Conservation (phyloP, 768 basidiomycete species). For the Suillus alpinus region DNA sequence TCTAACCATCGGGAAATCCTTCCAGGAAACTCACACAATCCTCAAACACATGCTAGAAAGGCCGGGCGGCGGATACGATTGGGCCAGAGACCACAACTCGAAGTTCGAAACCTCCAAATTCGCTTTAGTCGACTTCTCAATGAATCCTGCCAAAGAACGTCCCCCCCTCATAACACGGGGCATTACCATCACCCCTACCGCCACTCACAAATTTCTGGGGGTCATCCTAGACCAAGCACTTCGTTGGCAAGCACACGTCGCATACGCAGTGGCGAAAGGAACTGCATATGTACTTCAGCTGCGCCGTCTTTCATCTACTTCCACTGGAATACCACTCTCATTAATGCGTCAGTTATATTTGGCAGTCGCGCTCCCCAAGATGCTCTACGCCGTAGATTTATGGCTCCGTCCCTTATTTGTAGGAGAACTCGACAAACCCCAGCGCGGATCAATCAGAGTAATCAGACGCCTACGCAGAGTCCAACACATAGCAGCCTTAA, state of each 20-base stretch:
- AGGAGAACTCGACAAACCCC: accelerated
- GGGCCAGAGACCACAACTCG: no score
- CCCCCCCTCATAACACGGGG: not conserved
- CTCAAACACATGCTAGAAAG: no score
- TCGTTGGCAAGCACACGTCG: not conserved
- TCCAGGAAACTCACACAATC: no score
- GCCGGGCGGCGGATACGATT: no score
- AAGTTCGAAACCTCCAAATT: no score
- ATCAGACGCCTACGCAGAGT: not conserved
- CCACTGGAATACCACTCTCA: not conserved
- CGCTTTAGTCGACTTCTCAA: not conserved
- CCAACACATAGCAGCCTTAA: not conserved
- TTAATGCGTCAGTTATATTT: not conserved
- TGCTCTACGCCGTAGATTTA: slow-evolving; percentile 10
- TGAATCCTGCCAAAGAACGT: not conserved
- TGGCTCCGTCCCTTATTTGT: slow-evolving; percentile 2
- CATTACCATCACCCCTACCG: not conserved
- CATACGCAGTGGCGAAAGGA: not conserved
- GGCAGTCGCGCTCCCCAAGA: slow-evolving; percentile 7
- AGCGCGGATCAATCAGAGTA: not conserved
- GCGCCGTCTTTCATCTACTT: not conserved
- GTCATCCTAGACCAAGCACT: slow-evolving; percentile 4
- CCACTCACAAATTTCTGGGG: slow-evolving; percentile 1
- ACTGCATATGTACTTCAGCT: not conserved
- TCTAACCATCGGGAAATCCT: no score